A percentile compares a stretch with the other conserved stretches of the same genome.
Conservation (phyloP, 495 filamentous ascomycete species). For the Penicillium lividum region DNA sequence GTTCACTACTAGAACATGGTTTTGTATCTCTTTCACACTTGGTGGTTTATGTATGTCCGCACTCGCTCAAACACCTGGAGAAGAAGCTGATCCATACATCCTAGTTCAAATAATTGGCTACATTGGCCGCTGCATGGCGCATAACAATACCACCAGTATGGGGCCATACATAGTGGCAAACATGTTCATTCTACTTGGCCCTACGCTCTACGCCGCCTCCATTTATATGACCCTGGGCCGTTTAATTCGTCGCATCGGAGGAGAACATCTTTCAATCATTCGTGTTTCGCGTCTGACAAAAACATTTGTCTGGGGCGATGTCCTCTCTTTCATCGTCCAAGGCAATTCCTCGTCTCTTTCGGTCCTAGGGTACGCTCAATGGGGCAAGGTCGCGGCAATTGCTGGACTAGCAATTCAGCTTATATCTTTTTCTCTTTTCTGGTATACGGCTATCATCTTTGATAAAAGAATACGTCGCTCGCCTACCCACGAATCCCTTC, state of each 20-base stretch:
- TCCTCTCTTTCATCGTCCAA: slow-evolving; percentile 21
- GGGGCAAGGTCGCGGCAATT: slow-evolving; percentile 26
- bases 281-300: slow-evolving; percentile 13
- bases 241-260: slow-evolving; percentile 40
- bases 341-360: slow-evolving; percentile 11
- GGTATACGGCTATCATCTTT: slow-evolving; percentile 29
- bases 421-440: slow-evolving; percentile 38
- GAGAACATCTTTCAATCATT: slow-evolving; percentile 25
- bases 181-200: background rate
- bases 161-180: background rate
- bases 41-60: slow-evolving; percentile 26
- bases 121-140: slow-evolving; percentile 30
- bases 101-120: slow-evolving; percentile 51
- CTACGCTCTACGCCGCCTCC: background rate
- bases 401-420: slow-evolving; percentile 37
- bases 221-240: slow-evolving; percentile 44
- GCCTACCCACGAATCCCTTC: slow-evolving; percentile 21
- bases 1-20: slow-evolving; percentile 12
- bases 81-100: slow-evolving; percentile 7
- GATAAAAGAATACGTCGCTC: slow-evolving; percentile 25
- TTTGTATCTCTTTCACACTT: slow-evolving; percentile 19
- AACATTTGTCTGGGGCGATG: slow-evolving; percentile 25
- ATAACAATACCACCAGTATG: slow-evolving; percentile 24
- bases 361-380: slow-evolving; percentile 7
- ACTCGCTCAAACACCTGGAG: background rate